Evolutionary conservation across 2,329 filamentous ascomycete species (phyloP), one percentile per base, ranked within the genome.

Genomic region (Eutypella sp.): DNA sequence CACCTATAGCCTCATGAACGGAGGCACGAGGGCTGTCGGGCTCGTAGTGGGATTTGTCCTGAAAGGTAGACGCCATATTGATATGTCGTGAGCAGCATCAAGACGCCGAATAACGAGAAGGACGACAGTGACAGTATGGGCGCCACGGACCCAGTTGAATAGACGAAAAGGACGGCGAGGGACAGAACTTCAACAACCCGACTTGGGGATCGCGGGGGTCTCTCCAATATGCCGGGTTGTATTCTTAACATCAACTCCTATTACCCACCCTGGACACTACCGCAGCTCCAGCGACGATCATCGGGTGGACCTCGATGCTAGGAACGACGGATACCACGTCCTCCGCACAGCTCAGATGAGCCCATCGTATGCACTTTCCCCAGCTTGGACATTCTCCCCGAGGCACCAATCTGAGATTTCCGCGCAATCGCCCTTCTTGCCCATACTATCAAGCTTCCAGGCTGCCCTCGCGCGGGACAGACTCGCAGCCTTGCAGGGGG

Each of bases 31-130:
- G 53, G 45, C 50, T 58, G 31, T 41, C 46, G 40, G 41, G 47
- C 43, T 61, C 57, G 45, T 46, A 59, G 22, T 61, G 56, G n/a
- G 59, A 59, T 19, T 43, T 49, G 36, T 60, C 59, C 45, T 53
- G 52, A 45, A 61, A 62, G 31, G 50, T 57, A 34, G 58, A 60
- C 29, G 50, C 46, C 58, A 61, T 62, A 47, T 41, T 51, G 23
- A 51, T 45, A 54, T 50, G 42, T 57, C 52, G 37, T 47, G 34
- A 36, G 44, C 37, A 51, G 45, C 43, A 50, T 29, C 25, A 47
- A 46, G 42, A 20, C 47, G 44, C 44, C 49, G 42, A 48, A 47
- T 46, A 42, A 47, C 47, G 48, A 53, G 33, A 47, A 42, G n/a
- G n/a, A n/a, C n/a, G n/a, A n/a, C n/a, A 42, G 36, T 29, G 38